Conservation (phyloP, 768 basidiomycete species). For the Baorangia bicolor region DNA sequence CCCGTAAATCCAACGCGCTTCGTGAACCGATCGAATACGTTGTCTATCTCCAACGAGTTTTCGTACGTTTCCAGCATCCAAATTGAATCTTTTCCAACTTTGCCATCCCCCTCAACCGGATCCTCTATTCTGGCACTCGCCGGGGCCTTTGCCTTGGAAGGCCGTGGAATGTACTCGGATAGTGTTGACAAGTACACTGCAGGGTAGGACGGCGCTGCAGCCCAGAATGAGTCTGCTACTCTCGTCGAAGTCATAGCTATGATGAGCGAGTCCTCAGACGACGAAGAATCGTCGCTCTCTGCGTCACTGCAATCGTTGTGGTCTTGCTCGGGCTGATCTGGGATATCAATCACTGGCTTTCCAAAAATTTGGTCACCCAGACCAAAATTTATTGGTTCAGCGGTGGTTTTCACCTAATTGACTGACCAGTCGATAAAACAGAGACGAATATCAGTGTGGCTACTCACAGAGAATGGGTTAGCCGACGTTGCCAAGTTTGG, state of each 20-base stretch:
- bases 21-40: slow-evolving; percentile 83
- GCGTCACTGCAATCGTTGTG: slow-evolving; percentile 31
- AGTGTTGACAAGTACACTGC: slow-evolving; percentile 73
- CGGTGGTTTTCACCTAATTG: slow-evolving; percentile 27
- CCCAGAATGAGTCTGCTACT: slow-evolving; percentile 66
- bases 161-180: slow-evolving; percentile 68
- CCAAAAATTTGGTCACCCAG: slow-evolving; percentile 72
- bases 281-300: slow-evolving; percentile 37
- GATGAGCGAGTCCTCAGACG: slow-evolving; percentile 50
- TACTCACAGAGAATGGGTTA: slow-evolving; percentile 73
- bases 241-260: slow-evolving; percentile 57
- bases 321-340: slow-evolving; percentile 14
- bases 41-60: slow-evolving; percentile 75
- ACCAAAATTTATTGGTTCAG: slow-evolving; percentile 43
- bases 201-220: slow-evolving; percentile 59
- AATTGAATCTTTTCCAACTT: slow-evolving; percentile 44
- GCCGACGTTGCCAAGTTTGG: slow-evolving; percentile 32
- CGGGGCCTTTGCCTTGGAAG: slow-evolving; percentile 47
- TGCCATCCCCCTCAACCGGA: slow-evolving; percentile 41
- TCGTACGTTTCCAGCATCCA: slow-evolving; percentile 81
- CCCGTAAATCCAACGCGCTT: slow-evolving; percentile 68
- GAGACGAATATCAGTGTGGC: neutral
- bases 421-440: slow-evolving; percentile 1
- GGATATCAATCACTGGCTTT: slow-evolving; percentile 16
- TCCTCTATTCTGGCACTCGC: slow-evolving; percentile 41